Base-by-base conservation (phyloP, 129 eudicot genomes). In the Flaveria robusta region DNA sequence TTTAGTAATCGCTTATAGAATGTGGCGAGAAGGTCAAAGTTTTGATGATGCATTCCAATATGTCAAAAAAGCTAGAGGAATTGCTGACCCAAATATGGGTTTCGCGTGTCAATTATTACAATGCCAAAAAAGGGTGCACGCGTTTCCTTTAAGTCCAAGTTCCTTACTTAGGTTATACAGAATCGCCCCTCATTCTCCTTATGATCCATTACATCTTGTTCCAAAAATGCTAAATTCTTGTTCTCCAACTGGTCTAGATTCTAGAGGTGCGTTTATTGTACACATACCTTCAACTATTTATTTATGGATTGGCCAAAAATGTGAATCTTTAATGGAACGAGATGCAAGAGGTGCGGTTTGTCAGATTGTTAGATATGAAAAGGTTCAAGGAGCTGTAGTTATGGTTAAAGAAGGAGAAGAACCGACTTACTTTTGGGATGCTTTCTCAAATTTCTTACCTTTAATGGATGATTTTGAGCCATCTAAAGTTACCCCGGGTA, bases 1-100 rank as follows among this genome's bases (percentile, higher is more conserved):
- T 0, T 81, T 92, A 82, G 97, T 89, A 11, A 89, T 89, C 67
- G 97, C 97, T 29, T 92, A 92, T 69, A 85, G 81, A 19, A 92
- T 92, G 97, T 92, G 97, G 97, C 84, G 95, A 63, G 97, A 89
- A 81, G 92, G 96, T 52, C 92, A 81, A 54, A 89, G 88, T 56
- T 92, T 89, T 71, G 96, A 92, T 75, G 96, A 89, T n/a, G 97
- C 96, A 2, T 89, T 92, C 72, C 89, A 89, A 79, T 88, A 82
- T 27, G 96, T 92, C 31, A 92, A 87, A 80, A 86, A 87, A 71
- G 96, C 97, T 60, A 77, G 97, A 72, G 88, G 92, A 67, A 88
- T 92, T 69, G 88, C 96, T 20, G 92, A 92, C 63, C 97, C 96
- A 29, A 92, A 92, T 82, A 87, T 92, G 92, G 97, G 97, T 27